Evolutionary conservation across 2,329 filamentous ascomycete genomes (phyloP), one percentile per base, ranked within the genome.

Genomic region (Exophiala sp.): DNA sequence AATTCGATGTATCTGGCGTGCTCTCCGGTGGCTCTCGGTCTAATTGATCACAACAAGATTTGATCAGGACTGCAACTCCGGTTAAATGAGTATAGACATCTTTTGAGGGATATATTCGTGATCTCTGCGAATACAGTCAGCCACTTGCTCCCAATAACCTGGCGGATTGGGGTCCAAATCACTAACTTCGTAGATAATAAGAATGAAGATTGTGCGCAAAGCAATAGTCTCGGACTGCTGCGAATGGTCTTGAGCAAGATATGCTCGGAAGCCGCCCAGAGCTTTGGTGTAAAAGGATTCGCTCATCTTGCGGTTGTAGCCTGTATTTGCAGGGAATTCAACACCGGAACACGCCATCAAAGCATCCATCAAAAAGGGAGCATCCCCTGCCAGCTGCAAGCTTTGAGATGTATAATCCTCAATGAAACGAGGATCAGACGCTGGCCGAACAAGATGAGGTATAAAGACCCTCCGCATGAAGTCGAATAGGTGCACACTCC

Each of bases 161-260:
- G 10, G 14, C 18, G 8, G 12, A 2, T 24, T 38, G 16, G 18
- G 11, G 14, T 34, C 18, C 14, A 41, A 29, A 10, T 12, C 3
- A 39, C 53, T 43, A 36, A 63, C 64, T 54, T 65, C 64, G 21
- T 64, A 65, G 2, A 65, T 65, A n/a, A 62, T 65, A 11, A 64
- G 44, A 32, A 62, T 55, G 14, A 65, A 47, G 1, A 62, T 53
- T 10, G 62, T 63, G 5, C 57, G 52, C 33, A 62, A 48, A 0
- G 56, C 50, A 2, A 57, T 60, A 3, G 62, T 45, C 43, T 54
- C 55, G 2, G 36, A 57, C 5, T 12, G 20, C 21, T 29, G 20
- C 9, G 50, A 53, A 5, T 34, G 11, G 2, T 35, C 50, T 9
- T 24, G 14, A 21, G 36, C 33, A 12, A 53, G 50, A 34, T 32